Percentiles rank a stretch among this genome's conserved stretches.
Conservation (phyloP, 148 eudicot genomes). For the Camellia sinensis region DNA sequence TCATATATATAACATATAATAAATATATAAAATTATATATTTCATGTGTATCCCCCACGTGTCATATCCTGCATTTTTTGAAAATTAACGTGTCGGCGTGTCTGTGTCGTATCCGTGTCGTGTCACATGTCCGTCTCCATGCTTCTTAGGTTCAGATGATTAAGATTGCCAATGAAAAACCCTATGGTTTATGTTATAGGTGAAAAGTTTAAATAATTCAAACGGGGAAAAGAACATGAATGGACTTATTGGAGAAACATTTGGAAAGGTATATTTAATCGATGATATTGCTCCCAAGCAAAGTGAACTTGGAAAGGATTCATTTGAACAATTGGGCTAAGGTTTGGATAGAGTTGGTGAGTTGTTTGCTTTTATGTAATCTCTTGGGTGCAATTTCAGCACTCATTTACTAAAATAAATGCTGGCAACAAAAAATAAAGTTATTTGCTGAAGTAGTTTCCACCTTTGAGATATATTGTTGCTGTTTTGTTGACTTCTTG, state of each 20-base stretch:
- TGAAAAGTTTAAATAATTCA: no score
- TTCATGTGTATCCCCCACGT: no score
- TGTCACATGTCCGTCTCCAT: no score
- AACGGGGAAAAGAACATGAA: neutral
- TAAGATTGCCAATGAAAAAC: neutral
- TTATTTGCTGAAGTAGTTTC: neutral
- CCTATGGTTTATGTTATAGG: neutral
- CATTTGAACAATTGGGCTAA: neutral
- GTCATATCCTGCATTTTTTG: no score
- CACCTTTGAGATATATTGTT: constrained; percentile 8
- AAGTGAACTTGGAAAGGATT: neutral
- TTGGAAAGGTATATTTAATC: neutral
- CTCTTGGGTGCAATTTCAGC: neutral
- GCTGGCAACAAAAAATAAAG: neutral
- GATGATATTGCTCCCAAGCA: neutral
- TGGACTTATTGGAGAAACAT: neutral
- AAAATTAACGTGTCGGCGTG: no score
- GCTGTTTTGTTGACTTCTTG: neutral
- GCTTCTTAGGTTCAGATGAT: no score
- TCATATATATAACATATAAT: no score
- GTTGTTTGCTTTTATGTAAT: neutral
- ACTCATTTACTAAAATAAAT: neutral
- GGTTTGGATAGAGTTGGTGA: neutral
- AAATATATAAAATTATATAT: no score
- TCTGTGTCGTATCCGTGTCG: no score